Percentiles rank a stretch among this genome's conserved stretches.
Evolutionary conservation across 1,139 yeast genomes (phyloP).

Genomic region (Meyerozyma sp.): DNA sequence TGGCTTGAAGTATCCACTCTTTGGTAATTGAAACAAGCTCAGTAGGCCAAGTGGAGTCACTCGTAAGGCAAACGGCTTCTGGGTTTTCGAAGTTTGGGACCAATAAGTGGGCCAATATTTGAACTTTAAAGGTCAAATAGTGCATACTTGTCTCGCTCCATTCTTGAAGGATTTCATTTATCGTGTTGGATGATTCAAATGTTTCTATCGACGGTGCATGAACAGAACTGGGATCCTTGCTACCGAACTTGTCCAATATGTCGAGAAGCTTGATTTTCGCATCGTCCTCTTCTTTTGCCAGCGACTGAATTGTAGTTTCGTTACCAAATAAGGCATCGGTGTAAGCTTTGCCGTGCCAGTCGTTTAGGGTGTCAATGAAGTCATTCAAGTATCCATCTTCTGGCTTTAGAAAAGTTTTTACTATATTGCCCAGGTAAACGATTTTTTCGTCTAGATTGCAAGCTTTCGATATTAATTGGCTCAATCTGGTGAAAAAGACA

Average conservation of each 20-base stretch:
- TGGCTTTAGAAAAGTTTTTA: not conserved
- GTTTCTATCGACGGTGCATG: constrained; percentile 7
- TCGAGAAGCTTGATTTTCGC: constrained; percentile 34
- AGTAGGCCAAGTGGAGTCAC: constrained; percentile 22
- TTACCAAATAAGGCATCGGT: constrained; percentile 11
- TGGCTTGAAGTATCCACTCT: constrained; percentile 34
- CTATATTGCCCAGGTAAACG: not conserved
- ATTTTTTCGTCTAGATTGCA: not conserved
- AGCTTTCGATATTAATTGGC: constrained; percentile 9
- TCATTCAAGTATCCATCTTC: constrained; percentile 15
- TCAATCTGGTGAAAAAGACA: constrained; percentile 16
- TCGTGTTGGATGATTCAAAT: constrained; percentile 12
- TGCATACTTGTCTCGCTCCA: constrained; percentile 31
- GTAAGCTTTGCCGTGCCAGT: constrained; percentile 17
- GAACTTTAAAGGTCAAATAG: constrained; percentile 42
- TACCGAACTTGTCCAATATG: constrained; percentile 33
- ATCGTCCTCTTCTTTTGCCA: constrained; percentile 17
- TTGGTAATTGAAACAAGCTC: constrained; percentile 18
- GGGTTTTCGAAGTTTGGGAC: constrained; percentile 7
- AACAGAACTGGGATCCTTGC: constrained; percentile 10
- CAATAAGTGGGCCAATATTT: constrained; percentile 38
- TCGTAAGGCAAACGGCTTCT: constrained; percentile 12
- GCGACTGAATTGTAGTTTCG: constrained; percentile 8
- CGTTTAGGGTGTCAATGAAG: constrained; percentile 19
- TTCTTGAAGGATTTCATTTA: constrained; percentile 22